phyloP scores from a whole-genome alignment of 2,329 filamentous ascomycete genomes.

The Pseudonectria foliicola region DNA sequence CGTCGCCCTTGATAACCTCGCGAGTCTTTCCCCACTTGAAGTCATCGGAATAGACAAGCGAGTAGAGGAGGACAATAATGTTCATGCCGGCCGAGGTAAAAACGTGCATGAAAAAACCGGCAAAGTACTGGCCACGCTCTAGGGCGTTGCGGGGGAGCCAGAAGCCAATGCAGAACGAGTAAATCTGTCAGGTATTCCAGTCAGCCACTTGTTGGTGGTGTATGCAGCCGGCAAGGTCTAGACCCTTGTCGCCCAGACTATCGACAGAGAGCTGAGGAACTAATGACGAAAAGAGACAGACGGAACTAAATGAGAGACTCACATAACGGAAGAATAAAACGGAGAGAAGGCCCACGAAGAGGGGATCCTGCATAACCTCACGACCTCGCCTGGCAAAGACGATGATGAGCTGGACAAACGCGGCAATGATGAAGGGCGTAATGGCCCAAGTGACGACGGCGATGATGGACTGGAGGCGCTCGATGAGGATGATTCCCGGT shows the following conservation, averaged over 20 bases:
- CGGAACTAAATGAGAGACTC: conserved; percentile 22
- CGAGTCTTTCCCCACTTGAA: conserved; percentile 42
- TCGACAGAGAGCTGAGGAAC: too few relatives aligned
- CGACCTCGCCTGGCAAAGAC: conserved; percentile 26
- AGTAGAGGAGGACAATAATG: conserved; percentile 35
- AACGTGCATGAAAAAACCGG: conserved; percentile 32
- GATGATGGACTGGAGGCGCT: conserved; percentile 37
- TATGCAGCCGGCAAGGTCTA: conserved; percentile 4
- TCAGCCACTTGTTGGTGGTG: conserved; percentile 7
- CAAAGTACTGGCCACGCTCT: conserved; percentile 31
- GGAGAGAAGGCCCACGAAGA: conserved; percentile 31
- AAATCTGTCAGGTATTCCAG: conserved; percentile 24
- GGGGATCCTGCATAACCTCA: conserved; percentile 27
- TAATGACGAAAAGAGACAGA: background rate
- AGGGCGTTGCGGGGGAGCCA: conserved; percentile 34
- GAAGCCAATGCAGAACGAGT: conserved; percentile 35
- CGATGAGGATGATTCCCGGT: conserved; percentile 34
- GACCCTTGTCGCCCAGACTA: conserved; percentile 1
- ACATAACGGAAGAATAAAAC: conserved; percentile 33
- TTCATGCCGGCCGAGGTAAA: conserved; percentile 35
- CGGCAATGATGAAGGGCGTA: conserved; percentile 37
- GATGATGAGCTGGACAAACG: conserved; percentile 30
- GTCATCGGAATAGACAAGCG: conserved; percentile 35
- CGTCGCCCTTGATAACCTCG: conserved; percentile 26
- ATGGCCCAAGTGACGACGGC: conserved; percentile 42